Percentiles rank a stretch among this genome's conserved stretches.
Conservation (phyloP, 345 rosid genomes). For the Gossypium thurberi region DNA sequence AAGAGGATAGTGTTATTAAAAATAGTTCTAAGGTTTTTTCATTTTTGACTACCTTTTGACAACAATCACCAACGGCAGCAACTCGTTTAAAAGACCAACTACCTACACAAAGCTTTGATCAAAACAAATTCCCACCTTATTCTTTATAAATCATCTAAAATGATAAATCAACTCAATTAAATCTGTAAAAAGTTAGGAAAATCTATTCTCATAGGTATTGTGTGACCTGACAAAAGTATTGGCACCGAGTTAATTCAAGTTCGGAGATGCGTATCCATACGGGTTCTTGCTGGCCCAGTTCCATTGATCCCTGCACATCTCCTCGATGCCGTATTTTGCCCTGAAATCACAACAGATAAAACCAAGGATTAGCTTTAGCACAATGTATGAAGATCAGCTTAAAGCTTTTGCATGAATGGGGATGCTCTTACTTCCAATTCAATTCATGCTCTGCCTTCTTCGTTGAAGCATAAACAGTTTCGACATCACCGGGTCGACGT, state of each 20-base stretch:
- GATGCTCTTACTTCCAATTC: constrained; percentile 79
- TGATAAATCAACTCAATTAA: neutral
- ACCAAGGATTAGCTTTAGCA: neutral
- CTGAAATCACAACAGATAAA: constrained; percentile 27
- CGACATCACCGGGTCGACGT: constrained; percentile 89
- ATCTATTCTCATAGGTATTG: constrained; percentile 1
- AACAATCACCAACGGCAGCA: neutral
- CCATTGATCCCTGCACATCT: constrained; percentile 96
- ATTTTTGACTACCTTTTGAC: neutral
- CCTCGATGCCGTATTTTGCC: constrained; percentile 77
- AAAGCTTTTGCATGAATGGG: neutral
- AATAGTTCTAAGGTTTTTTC: neutral
- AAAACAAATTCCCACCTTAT: neutral
- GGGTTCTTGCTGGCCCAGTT: constrained; percentile 97
- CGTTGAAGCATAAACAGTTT: constrained; percentile 82
- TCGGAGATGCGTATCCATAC: constrained; percentile 63
- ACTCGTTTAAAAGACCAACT: neutral
- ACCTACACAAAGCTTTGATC: neutral
- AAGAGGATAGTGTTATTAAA: neutral
- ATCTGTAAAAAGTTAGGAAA: neutral
- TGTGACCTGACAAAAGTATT: neutral
- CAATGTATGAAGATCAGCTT: neutral
- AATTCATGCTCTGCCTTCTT: constrained; percentile 65
- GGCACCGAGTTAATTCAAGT: constrained; percentile 19
- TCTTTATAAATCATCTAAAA: neutral